A percentile compares a stretch with the other conserved stretches of the same genome.
Evolutionary conservation across 129 eudicot species (phyloP).

Genomic region (Artemisia annua): DNA sequence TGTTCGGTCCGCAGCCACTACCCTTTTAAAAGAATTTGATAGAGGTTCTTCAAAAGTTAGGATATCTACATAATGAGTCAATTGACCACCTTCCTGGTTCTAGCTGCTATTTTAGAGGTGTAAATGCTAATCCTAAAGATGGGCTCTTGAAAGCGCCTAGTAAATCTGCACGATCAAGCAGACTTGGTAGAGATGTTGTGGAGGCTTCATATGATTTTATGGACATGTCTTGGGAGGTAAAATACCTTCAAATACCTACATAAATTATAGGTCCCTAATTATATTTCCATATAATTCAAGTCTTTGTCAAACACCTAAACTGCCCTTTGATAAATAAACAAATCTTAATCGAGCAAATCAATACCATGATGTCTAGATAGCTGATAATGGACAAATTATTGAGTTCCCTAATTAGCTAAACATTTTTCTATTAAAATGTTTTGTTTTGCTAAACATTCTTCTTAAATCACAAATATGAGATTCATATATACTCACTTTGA

Average conservation of each 20-base stretch:
- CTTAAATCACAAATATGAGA: background rate
- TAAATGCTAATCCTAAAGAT: constrained; percentile 38
- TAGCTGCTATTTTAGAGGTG: constrained; percentile 34
- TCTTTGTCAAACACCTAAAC: background rate
- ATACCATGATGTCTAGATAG: background rate
- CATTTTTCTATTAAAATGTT: too few relatives aligned
- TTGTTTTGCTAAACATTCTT: too few relatives aligned
- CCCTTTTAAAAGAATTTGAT: constrained; percentile 41
- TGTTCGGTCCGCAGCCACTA: background rate
- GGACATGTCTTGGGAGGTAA: constrained; percentile 73
- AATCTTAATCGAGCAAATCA: background rate
- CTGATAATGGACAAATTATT: constrained; percentile 10
- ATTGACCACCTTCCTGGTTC: constrained; percentile 33
- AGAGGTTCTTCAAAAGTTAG: constrained; percentile 44
- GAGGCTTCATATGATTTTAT: constrained; percentile 46
- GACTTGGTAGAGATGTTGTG: constrained; percentile 31
- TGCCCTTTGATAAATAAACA: background rate
- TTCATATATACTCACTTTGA: background rate
- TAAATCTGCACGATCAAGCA: constrained; percentile 34
- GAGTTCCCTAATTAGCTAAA: too few relatives aligned
- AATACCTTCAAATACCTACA: background rate
- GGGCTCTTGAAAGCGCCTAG: constrained; percentile 21
- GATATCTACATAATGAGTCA: constrained; percentile 37
- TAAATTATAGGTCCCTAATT: constrained; percentile 9
- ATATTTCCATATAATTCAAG: background rate